Evolutionary conservation across 768 basidiomycete species (phyloP).

Genomic region (Wakefieldia striispora): DNA sequence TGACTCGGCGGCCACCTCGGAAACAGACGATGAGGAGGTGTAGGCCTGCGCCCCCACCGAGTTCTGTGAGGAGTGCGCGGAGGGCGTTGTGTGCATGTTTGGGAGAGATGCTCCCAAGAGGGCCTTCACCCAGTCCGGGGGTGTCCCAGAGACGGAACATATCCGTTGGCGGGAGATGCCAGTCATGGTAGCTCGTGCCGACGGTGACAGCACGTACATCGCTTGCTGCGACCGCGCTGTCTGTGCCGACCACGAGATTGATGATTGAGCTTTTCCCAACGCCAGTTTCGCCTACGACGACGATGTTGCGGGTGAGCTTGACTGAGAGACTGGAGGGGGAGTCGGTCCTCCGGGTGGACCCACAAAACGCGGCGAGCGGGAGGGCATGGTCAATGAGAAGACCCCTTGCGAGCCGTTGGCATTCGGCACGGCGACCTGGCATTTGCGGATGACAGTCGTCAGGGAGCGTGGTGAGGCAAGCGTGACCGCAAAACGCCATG

Average conservation of each 20-base stretch:
- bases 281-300: slow-evolving; percentile 42
- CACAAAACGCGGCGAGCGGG: slow-evolving; percentile 3
- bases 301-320: slow-evolving; percentile 29
- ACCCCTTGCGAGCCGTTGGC: slow-evolving; percentile 19
- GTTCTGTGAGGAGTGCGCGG: slow-evolving; percentile 23
- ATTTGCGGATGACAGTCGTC: slow-evolving; percentile 20
- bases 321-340: slow-evolving; percentile 8
- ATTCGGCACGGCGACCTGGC: slow-evolving; percentile 12
- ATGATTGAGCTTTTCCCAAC: slow-evolving; percentile 24
- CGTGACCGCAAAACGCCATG: slow-evolving; percentile 20
- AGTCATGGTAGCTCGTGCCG: slow-evolving; percentile 24
- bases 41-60: slow-evolving; percentile 11
- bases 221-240: slow-evolving; percentile 15
- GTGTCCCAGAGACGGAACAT: slow-evolving; percentile 28
- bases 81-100: slow-evolving; percentile 18
- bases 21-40: slow-evolving; percentile 23
- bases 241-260: slow-evolving; percentile 15
- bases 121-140: slow-evolving; percentile 17
- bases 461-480: slow-evolving; percentile 23
- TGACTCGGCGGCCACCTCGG: slow-evolving; percentile 18
- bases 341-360: not conserved
- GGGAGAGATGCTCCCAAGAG: slow-evolving; percentile 5
- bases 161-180: slow-evolving; percentile 18
- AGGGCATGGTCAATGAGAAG: slow-evolving; percentile 23
- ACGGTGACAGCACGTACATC: slow-evolving; percentile 18